Conservation (phyloP, 2,329 filamentous ascomycete species). For the Sphaerulina musiva region DNA sequence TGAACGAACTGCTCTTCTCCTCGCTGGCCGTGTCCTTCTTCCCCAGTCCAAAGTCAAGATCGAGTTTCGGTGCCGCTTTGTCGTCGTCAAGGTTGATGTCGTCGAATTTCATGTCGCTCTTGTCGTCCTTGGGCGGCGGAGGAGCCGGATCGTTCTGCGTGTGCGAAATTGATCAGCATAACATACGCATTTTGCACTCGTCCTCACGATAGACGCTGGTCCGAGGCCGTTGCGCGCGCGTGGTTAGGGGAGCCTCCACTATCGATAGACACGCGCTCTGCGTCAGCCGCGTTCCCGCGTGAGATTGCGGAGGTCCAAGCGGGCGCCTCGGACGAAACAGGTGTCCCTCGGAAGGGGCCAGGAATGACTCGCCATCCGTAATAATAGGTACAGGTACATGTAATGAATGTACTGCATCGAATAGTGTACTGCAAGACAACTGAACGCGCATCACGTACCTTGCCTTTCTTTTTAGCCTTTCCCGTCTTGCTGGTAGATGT, state of each 20-base stretch:
- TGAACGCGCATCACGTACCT: constrained; percentile 25
- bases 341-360: constrained; percentile 7
- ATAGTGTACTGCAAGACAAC: constrained; percentile 13
- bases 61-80: constrained; percentile 41
- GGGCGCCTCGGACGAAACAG: constrained; percentile 18
- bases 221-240: constrained; percentile 11
- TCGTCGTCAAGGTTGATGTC: constrained; percentile 43
- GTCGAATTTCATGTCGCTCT: constrained; percentile 41
- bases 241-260: constrained; percentile 16
- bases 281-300: constrained; percentile 13
- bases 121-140: constrained; percentile 21
- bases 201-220: constrained; percentile 7
- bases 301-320: constrained; percentile 31
- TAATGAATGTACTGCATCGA: neutral
- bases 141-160: constrained; percentile 26
- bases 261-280: constrained; percentile 22
- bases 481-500: constrained; percentile 19
- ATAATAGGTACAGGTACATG: no score
- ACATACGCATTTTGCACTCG: constrained; percentile 12
- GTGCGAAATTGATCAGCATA: constrained; percentile 14
- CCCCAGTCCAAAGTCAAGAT: constrained; percentile 40
- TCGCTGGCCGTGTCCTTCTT: constrained; percentile 21
- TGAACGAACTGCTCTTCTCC: constrained; percentile 30
- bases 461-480: constrained; percentile 33
- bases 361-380: constrained; percentile 15